Evolutionary conservation across 768 basidiomycete genomes (phyloP).

Genomic region (Psilocybe cyanescens): DNA sequence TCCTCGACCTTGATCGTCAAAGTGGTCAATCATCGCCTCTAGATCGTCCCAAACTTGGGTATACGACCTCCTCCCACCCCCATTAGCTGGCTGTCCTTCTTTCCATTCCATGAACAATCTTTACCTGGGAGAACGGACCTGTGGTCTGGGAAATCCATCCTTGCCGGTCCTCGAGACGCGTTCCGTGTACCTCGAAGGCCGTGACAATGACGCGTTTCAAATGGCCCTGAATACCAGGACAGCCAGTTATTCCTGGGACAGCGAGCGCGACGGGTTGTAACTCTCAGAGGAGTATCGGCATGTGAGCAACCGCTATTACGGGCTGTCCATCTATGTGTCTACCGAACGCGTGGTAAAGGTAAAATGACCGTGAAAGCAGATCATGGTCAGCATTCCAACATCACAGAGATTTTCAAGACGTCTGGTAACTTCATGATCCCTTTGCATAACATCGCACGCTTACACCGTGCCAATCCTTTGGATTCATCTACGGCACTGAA

Average conservation of each 20-base stretch:
- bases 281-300: slow-evolving; percentile 1
- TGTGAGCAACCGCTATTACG: neutral
- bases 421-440: slow-evolving; percentile 1
- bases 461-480: slow-evolving; percentile 9
- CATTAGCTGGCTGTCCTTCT: neutral
- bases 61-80: slow-evolving; percentile 4
- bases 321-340: slow-evolving; percentile 1
- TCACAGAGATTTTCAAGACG: slow-evolving; percentile 10
- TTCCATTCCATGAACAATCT: slow-evolving; percentile 7
- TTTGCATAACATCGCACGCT: slow-evolving; percentile 12
- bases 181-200: slow-evolving; percentile 3
- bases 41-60: neutral
- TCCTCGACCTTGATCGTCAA: neutral
- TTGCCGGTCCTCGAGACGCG: slow-evolving; percentile 12
- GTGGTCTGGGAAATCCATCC: neutral
- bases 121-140: slow-evolving; percentile 1
- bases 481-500: slow-evolving; percentile 6
- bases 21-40: neutral
- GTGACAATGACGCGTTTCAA: slow-evolving; percentile 11
- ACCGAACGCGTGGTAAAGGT: slow-evolving; percentile 1
- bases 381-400: neutral
- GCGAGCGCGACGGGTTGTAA: slow-evolving; percentile 7
- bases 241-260: slow-evolving; percentile 8
- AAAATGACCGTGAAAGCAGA: neutral
- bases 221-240: neutral